phyloP scores from a whole-genome alignment of 139 green algal species.

The Pseudopediastrum boryanum region DNA sequence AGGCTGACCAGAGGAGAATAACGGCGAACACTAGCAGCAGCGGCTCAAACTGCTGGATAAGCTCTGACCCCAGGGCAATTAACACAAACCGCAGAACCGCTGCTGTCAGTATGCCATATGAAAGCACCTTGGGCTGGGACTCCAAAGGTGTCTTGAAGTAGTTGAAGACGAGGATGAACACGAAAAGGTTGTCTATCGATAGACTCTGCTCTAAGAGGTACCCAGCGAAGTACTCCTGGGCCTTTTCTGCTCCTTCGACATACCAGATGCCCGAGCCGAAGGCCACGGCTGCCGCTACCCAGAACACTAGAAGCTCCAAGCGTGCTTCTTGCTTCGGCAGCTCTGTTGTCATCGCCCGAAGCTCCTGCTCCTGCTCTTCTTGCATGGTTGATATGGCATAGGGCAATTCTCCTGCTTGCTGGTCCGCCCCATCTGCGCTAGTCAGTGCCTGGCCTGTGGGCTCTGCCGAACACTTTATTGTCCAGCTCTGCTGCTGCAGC shows the following conservation, averaged over 20 bases:
- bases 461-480: no score
- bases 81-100: constrained; percentile 87
- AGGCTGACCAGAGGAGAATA: constrained; percentile 89
- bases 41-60: constrained; percentile 86
- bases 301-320: constrained; percentile 54
- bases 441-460: no score
- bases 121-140: constrained; percentile 87
- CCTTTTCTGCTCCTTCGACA: constrained; percentile 54
- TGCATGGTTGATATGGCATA: constrained; percentile 29
- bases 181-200: constrained; percentile 98
- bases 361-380: constrained; percentile 52
- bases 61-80: constrained; percentile 82
- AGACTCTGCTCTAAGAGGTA: constrained; percentile 97
- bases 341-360: constrained; percentile 30
- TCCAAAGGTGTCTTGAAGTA: constrained; percentile 82
- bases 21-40: constrained; percentile 92
- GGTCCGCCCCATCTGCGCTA: no score
- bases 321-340: constrained; percentile 45
- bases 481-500: no score
- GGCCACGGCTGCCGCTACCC: constrained; percentile 63
- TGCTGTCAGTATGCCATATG: constrained; percentile 89
- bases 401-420: no score
- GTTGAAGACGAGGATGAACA: constrained; percentile 98
- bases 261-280: constrained; percentile 81
- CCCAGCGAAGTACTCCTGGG: constrained; percentile 87